Percentiles rank a stretch among this genome's conserved stretches.
Evolutionary conservation across 1,284 basidiomycete species (phyloP).

Genomic region (Ganoderma sinense): DNA sequence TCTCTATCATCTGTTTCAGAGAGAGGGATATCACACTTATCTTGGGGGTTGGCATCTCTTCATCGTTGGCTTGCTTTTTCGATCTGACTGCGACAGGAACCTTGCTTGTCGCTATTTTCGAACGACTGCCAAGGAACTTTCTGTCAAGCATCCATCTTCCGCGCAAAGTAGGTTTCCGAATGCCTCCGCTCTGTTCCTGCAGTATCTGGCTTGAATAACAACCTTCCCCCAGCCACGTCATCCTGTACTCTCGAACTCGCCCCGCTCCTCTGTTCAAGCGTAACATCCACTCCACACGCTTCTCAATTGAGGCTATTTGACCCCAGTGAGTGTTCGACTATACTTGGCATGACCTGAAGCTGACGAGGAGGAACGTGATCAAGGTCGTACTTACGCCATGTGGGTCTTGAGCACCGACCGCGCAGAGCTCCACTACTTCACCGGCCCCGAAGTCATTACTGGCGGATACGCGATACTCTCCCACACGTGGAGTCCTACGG

Average conservation of each 20-base stretch:
- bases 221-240: no score
- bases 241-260: no score
- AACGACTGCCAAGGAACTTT: no score
- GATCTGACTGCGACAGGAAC: no score
- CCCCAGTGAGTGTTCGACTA: background rate
- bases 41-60: background rate
- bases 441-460: background rate
- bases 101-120: no score
- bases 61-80: background rate
- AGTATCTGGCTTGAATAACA: no score
- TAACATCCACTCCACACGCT: background rate
- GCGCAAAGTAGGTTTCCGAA: no score
- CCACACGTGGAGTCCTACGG: constrained; percentile 8
- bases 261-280: background rate
- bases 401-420: constrained; percentile 13
- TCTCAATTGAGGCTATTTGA: no score
- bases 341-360: background rate
- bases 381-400: background rate
- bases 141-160: no score
- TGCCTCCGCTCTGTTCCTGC: no score
- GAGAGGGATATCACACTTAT: background rate
- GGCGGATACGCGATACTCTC: constrained; percentile 19
- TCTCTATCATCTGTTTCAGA: no score
- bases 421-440: constrained; percentile 9
- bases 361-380: background rate